Conservation (phyloP, 805 yeast species). For the Ogataea dorogensis region DNA sequence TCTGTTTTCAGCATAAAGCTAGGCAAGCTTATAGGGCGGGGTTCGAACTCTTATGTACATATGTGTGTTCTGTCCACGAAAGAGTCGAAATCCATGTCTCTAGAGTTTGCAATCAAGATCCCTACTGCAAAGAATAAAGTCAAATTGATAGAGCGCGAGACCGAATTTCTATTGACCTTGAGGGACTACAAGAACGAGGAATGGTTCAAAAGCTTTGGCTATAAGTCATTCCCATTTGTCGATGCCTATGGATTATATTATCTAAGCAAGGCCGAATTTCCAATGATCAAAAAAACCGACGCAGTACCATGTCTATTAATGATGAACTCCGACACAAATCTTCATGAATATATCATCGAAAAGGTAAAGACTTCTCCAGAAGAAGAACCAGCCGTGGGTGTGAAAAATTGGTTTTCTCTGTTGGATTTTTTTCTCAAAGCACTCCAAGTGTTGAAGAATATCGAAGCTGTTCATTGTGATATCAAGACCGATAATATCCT, state of each 20-base stretch:
- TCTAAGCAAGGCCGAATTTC: conserved; percentile 25
- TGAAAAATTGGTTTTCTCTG: conserved; percentile 34
- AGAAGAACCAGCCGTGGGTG: conserved; percentile 22
- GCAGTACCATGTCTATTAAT: conserved; percentile 31
- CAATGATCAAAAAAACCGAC: conserved; percentile 24
- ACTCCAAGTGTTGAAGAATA: conserved; percentile 25
- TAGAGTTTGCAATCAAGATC: conserved; percentile 30
- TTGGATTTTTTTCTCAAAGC: conserved; percentile 28
- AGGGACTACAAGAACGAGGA: conserved; percentile 20
- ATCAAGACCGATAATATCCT: conserved; percentile 47
- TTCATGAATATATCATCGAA: conserved; percentile 25
- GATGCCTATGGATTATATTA: conserved; percentile 31
- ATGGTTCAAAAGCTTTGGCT: conserved; percentile 13
- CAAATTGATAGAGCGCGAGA: conserved; percentile 27
- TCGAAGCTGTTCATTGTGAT: conserved; percentile 45
- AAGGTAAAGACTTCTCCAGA: not conserved
- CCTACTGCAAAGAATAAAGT: conserved; percentile 28
- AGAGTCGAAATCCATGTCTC: conserved; percentile 6
- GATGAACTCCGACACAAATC: conserved; percentile 29
- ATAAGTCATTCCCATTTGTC: conserved; percentile 25
- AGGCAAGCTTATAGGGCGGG: conserved; percentile 25
- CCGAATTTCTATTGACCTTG: conserved; percentile 23
- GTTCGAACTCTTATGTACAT: conserved; percentile 33
- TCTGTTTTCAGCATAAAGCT: conserved; percentile 22
- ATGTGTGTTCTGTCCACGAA: conserved; percentile 17